phyloP scores from a whole-genome alignment of 805 yeast species.

The Pichia scutulata region DNA sequence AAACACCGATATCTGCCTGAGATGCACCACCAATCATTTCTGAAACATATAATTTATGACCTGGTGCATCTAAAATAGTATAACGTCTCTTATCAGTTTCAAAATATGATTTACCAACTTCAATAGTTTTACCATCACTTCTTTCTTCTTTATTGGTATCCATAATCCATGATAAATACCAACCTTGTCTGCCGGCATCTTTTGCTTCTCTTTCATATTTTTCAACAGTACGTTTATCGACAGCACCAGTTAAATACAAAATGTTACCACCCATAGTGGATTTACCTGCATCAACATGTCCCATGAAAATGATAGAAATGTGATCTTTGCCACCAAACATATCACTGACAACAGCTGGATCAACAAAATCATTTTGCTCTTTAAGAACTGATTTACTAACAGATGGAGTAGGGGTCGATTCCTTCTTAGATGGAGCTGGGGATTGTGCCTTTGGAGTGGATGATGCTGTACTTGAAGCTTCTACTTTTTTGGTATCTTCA shows the following conservation, averaged over 20 bases:
- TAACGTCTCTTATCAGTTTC: constrained; percentile 98
- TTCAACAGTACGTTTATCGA: constrained; percentile 96
- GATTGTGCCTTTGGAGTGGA: constrained; percentile 22
- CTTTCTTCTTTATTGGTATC: constrained; percentile 99
- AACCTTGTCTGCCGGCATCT: constrained; percentile 99
- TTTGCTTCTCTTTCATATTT: constrained; percentile 97
- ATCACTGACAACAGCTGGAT: constrained; percentile 82
- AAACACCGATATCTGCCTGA: constrained; percentile 97
- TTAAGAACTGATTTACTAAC: constrained; percentile 30
- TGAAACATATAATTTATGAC: constrained; percentile 97
- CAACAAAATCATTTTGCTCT: constrained; percentile 75
- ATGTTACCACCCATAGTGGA: constrained; percentile 99
- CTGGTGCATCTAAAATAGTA: constrained; percentile 98
- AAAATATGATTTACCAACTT: constrained; percentile 95
- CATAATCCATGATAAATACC: constrained; percentile 99
- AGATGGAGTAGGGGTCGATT: constrained; percentile 4
- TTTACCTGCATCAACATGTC: constrained; percentile 99
- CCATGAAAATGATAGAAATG: constrained; percentile 95
- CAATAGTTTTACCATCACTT: constrained; percentile 97
- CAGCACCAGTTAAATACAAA: constrained; percentile 88
- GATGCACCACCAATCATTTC: constrained; percentile 99
- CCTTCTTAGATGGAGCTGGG: constrained; percentile 15
- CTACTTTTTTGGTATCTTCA: constrained; percentile 25
- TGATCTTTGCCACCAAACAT: constrained; percentile 97
- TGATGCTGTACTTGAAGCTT: constrained; percentile 27